phyloP scores from a whole-genome alignment of 2,329 filamentous ascomycete species.

The Coniella vitis region DNA sequence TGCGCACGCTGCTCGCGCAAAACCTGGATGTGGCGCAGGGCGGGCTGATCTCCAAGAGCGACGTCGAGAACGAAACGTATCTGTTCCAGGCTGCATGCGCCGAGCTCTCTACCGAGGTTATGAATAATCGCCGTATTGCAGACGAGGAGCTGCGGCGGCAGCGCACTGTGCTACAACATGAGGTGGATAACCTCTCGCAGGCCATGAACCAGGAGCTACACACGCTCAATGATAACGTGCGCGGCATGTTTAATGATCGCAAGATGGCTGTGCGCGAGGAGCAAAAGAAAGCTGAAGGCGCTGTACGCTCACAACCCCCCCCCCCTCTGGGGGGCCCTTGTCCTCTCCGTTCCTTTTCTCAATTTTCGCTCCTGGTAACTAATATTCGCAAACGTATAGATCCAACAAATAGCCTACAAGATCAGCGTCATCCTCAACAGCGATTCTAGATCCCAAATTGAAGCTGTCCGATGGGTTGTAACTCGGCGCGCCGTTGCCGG shows the following conservation, averaged over 20 bases:
- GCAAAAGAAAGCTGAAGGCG: conserved; percentile 76
- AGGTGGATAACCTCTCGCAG: conserved; percentile 88
- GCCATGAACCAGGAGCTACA: conserved; percentile 75
- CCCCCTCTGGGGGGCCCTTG: background rate
- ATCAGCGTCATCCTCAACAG: conserved; percentile 87
- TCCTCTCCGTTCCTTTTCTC: background rate
- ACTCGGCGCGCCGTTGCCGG: conserved; percentile 57
- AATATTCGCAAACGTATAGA: conserved; percentile 37
- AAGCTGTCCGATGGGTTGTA: conserved; percentile 81
- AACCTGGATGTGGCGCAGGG: conserved; percentile 77
- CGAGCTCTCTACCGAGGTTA: conserved; percentile 82
- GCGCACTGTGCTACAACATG: conserved; percentile 80
- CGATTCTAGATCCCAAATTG: conserved; percentile 86
- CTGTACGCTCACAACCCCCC: conserved; percentile 41
- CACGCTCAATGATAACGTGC: conserved; percentile 81
- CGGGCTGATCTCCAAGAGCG: conserved; percentile 79
- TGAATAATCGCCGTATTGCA: conserved; percentile 66
- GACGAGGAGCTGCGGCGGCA: conserved; percentile 79
- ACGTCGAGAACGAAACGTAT: conserved; percentile 92
- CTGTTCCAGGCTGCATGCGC: conserved; percentile 90
- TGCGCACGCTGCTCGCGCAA: conserved; percentile 66
- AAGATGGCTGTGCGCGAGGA: conserved; percentile 88
- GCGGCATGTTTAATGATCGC: conserved; percentile 92
- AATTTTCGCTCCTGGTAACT: background rate
- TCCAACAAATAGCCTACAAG: conserved; percentile 93